Percentiles rank a stretch among this genome's conserved stretches.
phyloP scores from a whole-genome alignment of 257 asterid genomes.

The Plantago elongata region DNA sequence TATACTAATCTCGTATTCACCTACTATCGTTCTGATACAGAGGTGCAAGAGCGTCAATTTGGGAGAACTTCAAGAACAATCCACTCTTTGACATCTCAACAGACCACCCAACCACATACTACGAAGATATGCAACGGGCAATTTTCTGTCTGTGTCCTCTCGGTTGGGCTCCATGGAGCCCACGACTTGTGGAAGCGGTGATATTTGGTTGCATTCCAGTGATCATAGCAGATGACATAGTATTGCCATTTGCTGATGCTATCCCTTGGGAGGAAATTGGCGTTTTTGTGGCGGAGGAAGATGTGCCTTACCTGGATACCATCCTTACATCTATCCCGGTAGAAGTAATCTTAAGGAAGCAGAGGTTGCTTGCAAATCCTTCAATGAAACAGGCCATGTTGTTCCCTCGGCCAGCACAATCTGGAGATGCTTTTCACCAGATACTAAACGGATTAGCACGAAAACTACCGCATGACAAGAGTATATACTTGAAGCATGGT shows the following conservation, averaged over 20 bases:
- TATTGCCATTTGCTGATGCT: constrained; percentile 64
- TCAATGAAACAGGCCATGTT: constrained; percentile 56
- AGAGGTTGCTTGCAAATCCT: constrained; percentile 52
- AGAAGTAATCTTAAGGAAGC: constrained; percentile 56
- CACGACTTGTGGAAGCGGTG: constrained; percentile 77
- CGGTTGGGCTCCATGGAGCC: constrained; percentile 97
- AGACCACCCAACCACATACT: constrained; percentile 73
- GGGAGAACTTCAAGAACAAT: constrained; percentile 89
- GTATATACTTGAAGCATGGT: constrained; percentile 31
- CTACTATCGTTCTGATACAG: constrained; percentile 24
- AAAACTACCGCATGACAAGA: constrained; percentile 39
- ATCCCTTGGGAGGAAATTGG: constrained; percentile 58
- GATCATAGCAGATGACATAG: constrained; percentile 82
- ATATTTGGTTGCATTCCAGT: constrained; percentile 83
- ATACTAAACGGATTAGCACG: constrained; percentile 68
- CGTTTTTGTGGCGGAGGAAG: constrained; percentile 41
- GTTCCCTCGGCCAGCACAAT: constrained; percentile 58
- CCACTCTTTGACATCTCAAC: constrained; percentile 82
- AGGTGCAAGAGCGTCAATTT: constrained; percentile 83
- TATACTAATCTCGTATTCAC: background rate
- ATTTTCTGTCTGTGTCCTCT: constrained; percentile 82
- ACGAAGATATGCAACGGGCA: constrained; percentile 82
- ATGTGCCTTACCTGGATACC: constrained; percentile 46
- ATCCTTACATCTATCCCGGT: constrained; percentile 46
- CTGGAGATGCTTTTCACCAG: constrained; percentile 81